Percentiles rank a stretch among this genome's conserved stretches.
Conservation (phyloP, 768 basidiomycete species). For the Tulasnella sp. region DNA sequence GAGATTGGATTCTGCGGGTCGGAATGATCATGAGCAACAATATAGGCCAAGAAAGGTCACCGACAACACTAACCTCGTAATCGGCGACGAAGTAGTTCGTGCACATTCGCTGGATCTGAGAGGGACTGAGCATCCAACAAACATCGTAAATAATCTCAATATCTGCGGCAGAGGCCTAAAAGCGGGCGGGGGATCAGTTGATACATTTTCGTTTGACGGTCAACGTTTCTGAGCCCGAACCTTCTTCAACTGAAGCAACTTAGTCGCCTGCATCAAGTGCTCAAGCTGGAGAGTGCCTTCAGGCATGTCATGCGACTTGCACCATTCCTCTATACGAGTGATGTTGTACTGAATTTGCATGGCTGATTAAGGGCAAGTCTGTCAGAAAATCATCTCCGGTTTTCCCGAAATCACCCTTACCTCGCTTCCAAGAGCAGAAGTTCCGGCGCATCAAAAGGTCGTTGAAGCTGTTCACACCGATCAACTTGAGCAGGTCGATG, state of each 20-base stretch:
- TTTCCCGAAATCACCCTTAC: slow-evolving; percentile 45
- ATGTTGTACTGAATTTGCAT: slow-evolving; percentile 99
- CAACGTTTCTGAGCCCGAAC: slow-evolving; percentile 41
- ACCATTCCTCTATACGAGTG: slow-evolving; percentile 97
- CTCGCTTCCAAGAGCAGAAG: slow-evolving; percentile 99
- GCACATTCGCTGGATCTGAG: slow-evolving; percentile 99
- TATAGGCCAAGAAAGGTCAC: background rate
- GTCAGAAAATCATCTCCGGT: background rate
- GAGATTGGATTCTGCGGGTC: slow-evolving; percentile 81
- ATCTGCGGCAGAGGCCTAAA: slow-evolving; percentile 83
- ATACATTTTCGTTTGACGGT: slow-evolving; percentile 21
- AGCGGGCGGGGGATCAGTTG: slow-evolving; percentile 18
- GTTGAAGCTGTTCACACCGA: slow-evolving; percentile 97
- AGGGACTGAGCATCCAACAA: slow-evolving; percentile 99
- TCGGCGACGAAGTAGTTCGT: slow-evolving; percentile 98
- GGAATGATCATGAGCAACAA: slow-evolving; percentile 21
- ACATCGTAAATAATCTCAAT: slow-evolving; percentile 99
- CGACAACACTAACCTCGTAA: slow-evolving; percentile 68
- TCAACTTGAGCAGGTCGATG: slow-evolving; percentile 90
- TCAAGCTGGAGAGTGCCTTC: slow-evolving; percentile 96
- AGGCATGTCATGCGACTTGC: slow-evolving; percentile 99
- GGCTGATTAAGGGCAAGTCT: slow-evolving; percentile 48
- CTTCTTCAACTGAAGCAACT: slow-evolving; percentile 96
- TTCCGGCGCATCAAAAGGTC: slow-evolving; percentile 97
- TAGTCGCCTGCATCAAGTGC: slow-evolving; percentile 99